A percentile compares a stretch with the other conserved stretches of the same genome.
These are phyloP conservation scores for Petunia secreta DNA, from an alignment of 257 asterid species.

Conservation along the genomic window DNA sequence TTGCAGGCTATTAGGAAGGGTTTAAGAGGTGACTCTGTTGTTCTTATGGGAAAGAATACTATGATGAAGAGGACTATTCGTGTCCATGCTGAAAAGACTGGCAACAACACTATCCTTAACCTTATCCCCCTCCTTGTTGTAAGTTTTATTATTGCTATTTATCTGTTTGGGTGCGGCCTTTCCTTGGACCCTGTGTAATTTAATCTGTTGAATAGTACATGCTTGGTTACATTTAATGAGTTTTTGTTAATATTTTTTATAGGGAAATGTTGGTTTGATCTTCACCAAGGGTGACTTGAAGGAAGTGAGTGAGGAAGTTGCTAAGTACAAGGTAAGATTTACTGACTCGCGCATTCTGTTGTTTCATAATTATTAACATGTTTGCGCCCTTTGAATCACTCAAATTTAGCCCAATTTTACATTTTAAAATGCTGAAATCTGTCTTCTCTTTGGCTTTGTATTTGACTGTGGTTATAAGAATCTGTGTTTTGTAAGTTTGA, in stretches of 20 bases:
- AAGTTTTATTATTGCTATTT: slow-evolving; percentile 26
- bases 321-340: slow-evolving; percentile 73
- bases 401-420: neutral
- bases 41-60: slow-evolving; percentile 96
- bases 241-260: neutral
- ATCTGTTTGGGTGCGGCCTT: no score
- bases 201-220: neutral
- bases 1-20: slow-evolving; percentile 79
- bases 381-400: neutral
- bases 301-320: slow-evolving; percentile 97
- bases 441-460: neutral
- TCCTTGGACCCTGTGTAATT: no score
- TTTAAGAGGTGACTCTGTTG: slow-evolving; percentile 77
- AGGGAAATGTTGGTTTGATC: slow-evolving; percentile 97
- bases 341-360: neutral
- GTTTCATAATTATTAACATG: neutral
- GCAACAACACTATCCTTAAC: slow-evolving; percentile 63
- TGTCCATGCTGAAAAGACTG: slow-evolving; percentile 82
- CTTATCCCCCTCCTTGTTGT: slow-evolving; percentile 87
- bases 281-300: slow-evolving; percentile 97
- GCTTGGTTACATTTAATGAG: neutral
- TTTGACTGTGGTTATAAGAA: neutral
- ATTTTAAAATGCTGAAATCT: neutral
- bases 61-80: slow-evolving; percentile 91
- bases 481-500: no score